A percentile compares a stretch with the other conserved stretches of the same genome.
Evolutionary conservation across 257 asterid genomes (phyloP).

Genomic region (Haberlea rhodopensis): DNA sequence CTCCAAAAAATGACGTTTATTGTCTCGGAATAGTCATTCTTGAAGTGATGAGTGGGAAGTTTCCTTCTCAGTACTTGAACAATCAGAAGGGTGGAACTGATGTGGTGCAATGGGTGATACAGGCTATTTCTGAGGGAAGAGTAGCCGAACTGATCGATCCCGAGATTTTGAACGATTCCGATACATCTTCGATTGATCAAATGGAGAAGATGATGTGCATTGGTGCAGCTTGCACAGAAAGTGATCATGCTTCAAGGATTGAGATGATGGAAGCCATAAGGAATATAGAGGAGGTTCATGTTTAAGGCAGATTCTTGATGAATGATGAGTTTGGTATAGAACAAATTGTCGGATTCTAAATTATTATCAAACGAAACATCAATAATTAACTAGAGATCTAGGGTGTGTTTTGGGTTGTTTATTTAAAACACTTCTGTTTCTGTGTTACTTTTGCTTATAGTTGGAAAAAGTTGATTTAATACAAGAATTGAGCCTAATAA

Average conservation of each 20-base stretch:
- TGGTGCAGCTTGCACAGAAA: constrained; percentile 64
- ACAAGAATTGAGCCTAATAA: too few species aligned
- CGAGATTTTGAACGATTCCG: constrained; percentile 36
- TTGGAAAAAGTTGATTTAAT: too few species aligned
- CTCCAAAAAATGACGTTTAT: constrained; percentile 79
- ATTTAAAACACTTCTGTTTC: too few species aligned
- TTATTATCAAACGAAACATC: too few species aligned
- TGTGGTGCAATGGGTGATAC: constrained; percentile 59
- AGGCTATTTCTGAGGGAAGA: constrained; percentile 44
- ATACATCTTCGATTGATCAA: constrained; percentile 27
- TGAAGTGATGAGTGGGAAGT: constrained; percentile 69
- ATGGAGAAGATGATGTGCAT: constrained; percentile 58
- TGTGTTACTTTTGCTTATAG: too few species aligned
- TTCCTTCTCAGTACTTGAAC: constrained; percentile 76
- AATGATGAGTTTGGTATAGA: constrained; percentile 9
- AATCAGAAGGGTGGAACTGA: constrained; percentile 85
- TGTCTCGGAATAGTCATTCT: constrained; percentile 77
- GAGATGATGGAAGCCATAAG: constrained; percentile 68
- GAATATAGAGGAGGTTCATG: constrained; percentile 60
- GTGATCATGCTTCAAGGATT: constrained; percentile 43
- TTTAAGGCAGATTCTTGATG: constrained; percentile 25
- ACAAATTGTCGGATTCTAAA: not conserved
- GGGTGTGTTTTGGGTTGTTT: too few species aligned
- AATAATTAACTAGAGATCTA: too few species aligned
- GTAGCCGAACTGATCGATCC: constrained; percentile 68